Base-by-base conservation (phyloP, 495 filamentous ascomycete species). In the Penicillium cinerascens region DNA sequence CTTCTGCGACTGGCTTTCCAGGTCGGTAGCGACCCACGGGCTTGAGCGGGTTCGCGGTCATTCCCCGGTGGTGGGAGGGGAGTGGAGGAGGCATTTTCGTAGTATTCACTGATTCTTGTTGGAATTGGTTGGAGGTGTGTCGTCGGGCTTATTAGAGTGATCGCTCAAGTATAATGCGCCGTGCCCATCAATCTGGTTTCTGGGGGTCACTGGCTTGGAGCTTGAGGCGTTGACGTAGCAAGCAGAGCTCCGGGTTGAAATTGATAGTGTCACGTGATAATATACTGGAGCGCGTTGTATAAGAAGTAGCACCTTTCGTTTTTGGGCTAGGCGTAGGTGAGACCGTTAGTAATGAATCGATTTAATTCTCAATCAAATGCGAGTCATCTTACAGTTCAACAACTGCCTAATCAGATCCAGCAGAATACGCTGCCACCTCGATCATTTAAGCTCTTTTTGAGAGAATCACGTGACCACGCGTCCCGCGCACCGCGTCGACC, bases 11-110 rank as follows among this genome's bases (percentile, higher is more conserved):
- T 21, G 87, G 71, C 72, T 97, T 97, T 56, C 92, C 92, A 27
- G 91, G 85, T 38, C 91, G 83, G 66, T 96, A 88, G 21, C 95
- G 86, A 43, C 57, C 50, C 9, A 89, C 79, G 1, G 92, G 88
- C 59, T 84, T 85, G 53, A 87, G 69, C 4, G 89, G 91, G 66
- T 98, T 96, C 39, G 90, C 90, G 59, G 92, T 97, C 92, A 98
- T 97, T 54, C 88, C 86, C 73, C 91, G 92, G 47, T 72, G 67
- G n/a, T 61, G 52, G 47, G 72, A 71, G 23, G 72, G 71, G 33
- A 76, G 64, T 8, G 70, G 73, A 47, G 73, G 74, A 58, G 90
- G 86, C 91, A 96, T 96, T 46, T 11, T 56, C 25, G 47, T 59
- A 76, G 74, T 46, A 47, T 54, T 21, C 36, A 45, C 37, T 17